These are phyloP conservation scores for Eleusine indica DNA, from an alignment of 176 grass and related monocot species.

Conservation along the genomic window DNA sequence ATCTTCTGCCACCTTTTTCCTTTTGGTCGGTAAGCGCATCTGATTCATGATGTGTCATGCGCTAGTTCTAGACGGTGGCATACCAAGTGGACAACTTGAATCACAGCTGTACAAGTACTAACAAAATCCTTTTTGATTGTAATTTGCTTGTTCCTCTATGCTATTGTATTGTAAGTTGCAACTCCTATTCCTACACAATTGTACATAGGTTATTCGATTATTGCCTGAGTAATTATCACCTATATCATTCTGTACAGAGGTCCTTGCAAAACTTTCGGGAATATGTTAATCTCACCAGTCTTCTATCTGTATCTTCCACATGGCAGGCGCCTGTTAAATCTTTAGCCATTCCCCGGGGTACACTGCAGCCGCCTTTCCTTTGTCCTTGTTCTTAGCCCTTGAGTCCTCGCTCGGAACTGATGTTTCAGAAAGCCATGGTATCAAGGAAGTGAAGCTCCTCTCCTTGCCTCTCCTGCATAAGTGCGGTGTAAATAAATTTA, in stretches of 20 bases:
- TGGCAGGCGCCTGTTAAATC: constrained; percentile 18
- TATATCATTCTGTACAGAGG: constrained; percentile 21
- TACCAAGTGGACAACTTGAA: background rate
- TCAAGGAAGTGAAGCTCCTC: constrained; percentile 39
- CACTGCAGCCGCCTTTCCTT: constrained; percentile 18
- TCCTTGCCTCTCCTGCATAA: constrained; percentile 53
- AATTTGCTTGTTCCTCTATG: background rate
- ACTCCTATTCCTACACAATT: background rate
- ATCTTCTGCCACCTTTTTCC: background rate
- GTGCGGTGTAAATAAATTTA: background rate
- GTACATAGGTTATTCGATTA: background rate
- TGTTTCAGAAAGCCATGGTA: constrained; percentile 48
- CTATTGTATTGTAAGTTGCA: background rate
- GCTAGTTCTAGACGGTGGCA: background rate
- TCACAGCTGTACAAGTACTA: background rate
- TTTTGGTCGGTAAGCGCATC: background rate
- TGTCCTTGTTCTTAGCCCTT: constrained; percentile 30
- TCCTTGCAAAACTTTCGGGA: constrained; percentile 1
- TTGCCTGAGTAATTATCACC: background rate
- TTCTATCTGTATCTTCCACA: background rate
- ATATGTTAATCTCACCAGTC: background rate
- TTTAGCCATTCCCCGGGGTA: constrained; percentile 59
- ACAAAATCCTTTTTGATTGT: background rate
- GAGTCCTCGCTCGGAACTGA: constrained; percentile 30
- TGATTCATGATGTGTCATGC: background rate